Evolutionary conservation across 1,139 yeast species (phyloP), one percentile per base, ranked within the genome.

Genomic region (Geotrichum reessii): DNA sequence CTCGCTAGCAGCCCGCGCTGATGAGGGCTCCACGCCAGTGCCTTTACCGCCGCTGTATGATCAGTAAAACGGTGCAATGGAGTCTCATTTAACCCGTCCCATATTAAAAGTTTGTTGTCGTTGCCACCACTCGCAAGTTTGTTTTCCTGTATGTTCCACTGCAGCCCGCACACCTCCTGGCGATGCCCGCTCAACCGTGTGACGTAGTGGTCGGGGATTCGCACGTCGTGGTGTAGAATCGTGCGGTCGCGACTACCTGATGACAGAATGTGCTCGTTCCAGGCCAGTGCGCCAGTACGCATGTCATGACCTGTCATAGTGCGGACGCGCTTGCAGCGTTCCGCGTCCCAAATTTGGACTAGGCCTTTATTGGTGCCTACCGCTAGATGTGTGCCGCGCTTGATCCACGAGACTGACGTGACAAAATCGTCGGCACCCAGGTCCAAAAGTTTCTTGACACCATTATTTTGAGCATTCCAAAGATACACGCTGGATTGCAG

Each of bases 11-110:
- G 80, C 0, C 98, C 98, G 60, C 98, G 78, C 69, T 90, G 96
- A 70, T 93, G 98, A 0, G 99, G 98, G 0, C 96, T 88, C 99
- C 99, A 93, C 1, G 96, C 89, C 57, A 93, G 81, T 0, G 98
- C 99, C 72, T 92, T 93, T 5, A 93, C 96, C 0, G 99, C 99
- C 0, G 99, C 98, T 22, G 82, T 83, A 69, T 93, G 99, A 63
- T 90, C 96, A 6, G 80, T 78, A 66, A 92, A 87, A 62, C 80
- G 85, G 69, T 85, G 82, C 40, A 90, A 71, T 0, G 99, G 98
- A 46, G 64, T 65, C 54, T 72, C 80, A 59, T 81, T 79, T 49
- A 87, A 71, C 0, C 95, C 96, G 69, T 90, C 96, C 95, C 97
- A 95, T 7, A 68, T 57, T n/a, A 61, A 51, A 14, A 68, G 77